phyloP scores from a whole-genome alignment of 139 green algal genomes.

The Limnomonas spitsbergensis region DNA sequence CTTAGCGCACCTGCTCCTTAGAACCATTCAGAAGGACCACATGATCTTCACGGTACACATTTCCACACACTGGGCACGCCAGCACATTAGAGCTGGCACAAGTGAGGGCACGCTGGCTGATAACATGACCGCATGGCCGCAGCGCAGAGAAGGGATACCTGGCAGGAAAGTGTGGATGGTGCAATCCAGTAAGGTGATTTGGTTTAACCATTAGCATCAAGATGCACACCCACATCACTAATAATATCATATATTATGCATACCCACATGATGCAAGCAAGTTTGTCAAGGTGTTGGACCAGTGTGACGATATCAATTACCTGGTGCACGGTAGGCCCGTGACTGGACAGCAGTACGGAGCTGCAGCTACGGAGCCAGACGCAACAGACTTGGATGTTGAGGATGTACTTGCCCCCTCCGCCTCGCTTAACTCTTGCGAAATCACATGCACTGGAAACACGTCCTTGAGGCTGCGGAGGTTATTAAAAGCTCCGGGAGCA shows the following conservation, averaged over 20 bases:
- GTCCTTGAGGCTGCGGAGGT: conserved; percentile 34
- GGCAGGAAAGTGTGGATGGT: too few species aligned
- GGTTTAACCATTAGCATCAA: too few species aligned
- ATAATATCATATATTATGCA: too few species aligned
- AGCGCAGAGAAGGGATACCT: conserved; percentile 33
- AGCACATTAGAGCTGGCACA: background rate
- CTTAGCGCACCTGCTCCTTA: background rate
- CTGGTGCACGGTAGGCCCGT: conserved; percentile 27
- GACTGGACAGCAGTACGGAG: conserved; percentile 28
- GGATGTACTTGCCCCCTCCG: background rate
- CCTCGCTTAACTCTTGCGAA: background rate
- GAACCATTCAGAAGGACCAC: background rate
- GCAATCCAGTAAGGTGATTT: too few species aligned
- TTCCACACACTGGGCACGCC: conserved; percentile 10
- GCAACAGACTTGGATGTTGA: background rate
- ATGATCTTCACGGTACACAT: background rate
- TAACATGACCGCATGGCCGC: conserved; percentile 27
- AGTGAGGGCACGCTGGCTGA: conserved; percentile 28
- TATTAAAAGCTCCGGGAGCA: conserved; percentile 18
- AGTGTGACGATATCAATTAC: too few species aligned
- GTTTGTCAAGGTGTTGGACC: too few species aligned
- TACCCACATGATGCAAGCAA: too few species aligned
- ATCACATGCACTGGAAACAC: conserved; percentile 36
- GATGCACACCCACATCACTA: too few species aligned
- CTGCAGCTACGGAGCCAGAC: background rate